These are phyloP conservation scores for Zoysia pacifica DNA, from an alignment of 176 grass and related monocot genomes.

Conservation along the genomic window DNA sequence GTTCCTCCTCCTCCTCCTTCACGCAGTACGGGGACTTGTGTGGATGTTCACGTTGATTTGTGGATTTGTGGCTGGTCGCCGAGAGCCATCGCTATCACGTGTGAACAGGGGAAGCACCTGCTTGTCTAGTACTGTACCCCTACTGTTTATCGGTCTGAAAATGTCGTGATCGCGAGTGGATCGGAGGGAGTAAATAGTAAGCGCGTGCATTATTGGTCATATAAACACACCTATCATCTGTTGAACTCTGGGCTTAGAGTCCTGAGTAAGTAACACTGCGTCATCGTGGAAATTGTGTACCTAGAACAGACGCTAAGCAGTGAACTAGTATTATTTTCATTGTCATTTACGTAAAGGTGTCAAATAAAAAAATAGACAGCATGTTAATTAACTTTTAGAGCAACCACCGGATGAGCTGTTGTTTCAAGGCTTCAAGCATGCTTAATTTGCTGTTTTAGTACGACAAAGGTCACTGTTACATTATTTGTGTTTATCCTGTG, in stretches of 20 bases:
- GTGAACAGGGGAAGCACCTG: background rate
- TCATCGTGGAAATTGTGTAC: background rate
- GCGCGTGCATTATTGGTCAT: background rate
- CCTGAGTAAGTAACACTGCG: background rate
- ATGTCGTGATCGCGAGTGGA: background rate
- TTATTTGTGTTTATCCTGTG: background rate
- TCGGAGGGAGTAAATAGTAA: background rate
- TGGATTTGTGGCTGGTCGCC: background rate
- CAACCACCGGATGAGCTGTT: too few species aligned
- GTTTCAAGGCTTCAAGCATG: too few species aligned
- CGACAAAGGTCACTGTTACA: background rate
- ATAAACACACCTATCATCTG: too few species aligned
- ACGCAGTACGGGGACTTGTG: background rate
- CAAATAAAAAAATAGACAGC: too few species aligned
- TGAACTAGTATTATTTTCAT: too few species aligned
- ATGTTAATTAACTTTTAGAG: too few species aligned
- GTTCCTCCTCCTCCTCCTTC: background rate
- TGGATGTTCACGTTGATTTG: slow-evolving; percentile 24
- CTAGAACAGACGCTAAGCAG: too few species aligned
- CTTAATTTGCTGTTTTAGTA: too few species aligned
- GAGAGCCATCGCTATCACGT: slow-evolving; percentile 30
- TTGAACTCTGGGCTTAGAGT: background rate
- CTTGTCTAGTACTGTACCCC: too few species aligned
- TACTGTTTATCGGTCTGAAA: background rate
- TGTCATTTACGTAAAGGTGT: too few species aligned